Evolutionary conservation across 1,284 basidiomycete genomes (phyloP), one percentile per base, ranked within the genome.

Genomic region (Puccinia brachypodii): DNA sequence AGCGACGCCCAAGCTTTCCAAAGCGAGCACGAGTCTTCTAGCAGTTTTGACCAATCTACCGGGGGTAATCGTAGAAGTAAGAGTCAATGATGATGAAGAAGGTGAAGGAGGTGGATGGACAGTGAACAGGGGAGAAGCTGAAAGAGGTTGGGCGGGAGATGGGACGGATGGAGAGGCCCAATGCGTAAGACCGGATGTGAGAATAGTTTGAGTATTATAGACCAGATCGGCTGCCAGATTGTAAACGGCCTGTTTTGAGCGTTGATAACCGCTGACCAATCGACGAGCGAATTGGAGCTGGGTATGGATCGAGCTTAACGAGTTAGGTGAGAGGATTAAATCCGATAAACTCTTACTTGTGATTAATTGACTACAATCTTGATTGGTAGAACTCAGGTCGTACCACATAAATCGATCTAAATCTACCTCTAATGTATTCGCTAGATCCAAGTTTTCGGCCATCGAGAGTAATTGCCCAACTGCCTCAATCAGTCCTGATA

Each of bases 321-420:
- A 40, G 33, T 73, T 69, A 8, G 44, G n/a, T 14, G 42, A 31
- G 71, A 25, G 6, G 36, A 33, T 36, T 13, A 13, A n/a, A 13
- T 60, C 38, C 14, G 11, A 25, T 33, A 53, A 28, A 2, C 44
- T 14, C 25, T 76, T 76, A n/a, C n/a, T n/a, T n/a, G n/a, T n/a
- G n/a, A n/a, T n/a, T 28, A 44, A 6, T 9, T 38, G 22, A 33
- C 33, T 7, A 16, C 14, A 42, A n/a, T 73, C 71, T 3, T 73
- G 71, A 16, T 28, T 72, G n/a, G n/a, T n/a, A n/a, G n/a, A n/a
- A n/a, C n/a, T n/a, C 36, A 71, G 38, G n/a, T 64, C 68, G 31
- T 73, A 40, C 78, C 78, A 80, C 28, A 80, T 33, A 58, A 80
- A 80, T 40, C 40, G 69, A 44, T 80, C 78, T 11, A 80, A 36